Evolutionary conservation across 73 alveolate genomes (phyloP), one percentile per base, ranked within the genome.

Genomic region (Urostyla sp.): DNA sequence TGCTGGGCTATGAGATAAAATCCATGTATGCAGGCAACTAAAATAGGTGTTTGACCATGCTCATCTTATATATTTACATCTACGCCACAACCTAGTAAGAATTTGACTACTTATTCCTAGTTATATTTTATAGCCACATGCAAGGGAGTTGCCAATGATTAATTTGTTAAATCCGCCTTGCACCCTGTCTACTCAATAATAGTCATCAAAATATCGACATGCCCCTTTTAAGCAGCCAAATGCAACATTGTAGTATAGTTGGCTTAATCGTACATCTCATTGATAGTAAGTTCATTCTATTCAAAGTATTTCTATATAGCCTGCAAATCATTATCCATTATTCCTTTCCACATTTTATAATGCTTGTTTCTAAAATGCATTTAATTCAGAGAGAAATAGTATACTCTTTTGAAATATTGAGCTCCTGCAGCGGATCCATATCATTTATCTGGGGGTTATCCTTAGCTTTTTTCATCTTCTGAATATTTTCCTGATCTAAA

Each of bases 11-110:
- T 48, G 35, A 49, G 77, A 15, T 45, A 20, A 48, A 56, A 81
- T 4, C 92, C 92, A 46, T 83, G 92, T 2, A 83, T 83, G 51
- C 92, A 83, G 27, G 80, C 53, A 13, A 83, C 59, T 0, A 83
- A 75, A 2, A 83, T 11, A 15, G 84, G 83, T 3, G 92, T 83
- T 38, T 83, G 78, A 15, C 92, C 92, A 38, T 83, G 87, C 67
- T 83, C 92, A 44, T 83, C 92, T 55, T 83, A 76, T 49, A 43
- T 35, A 44, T 83, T 83, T 18, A 74, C 84, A 46, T 83, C 92
- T 0, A 83, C 92, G 26, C 92, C 92, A 37, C 82, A 83, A 5
- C 92, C 92, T 11, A 67, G 72, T 67, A 83, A 37, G 53, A 83
- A 83, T 43, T 56, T 72, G 10, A 72, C 92, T 6, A 73, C 87